Evolutionary conservation across 2,329 filamentous ascomycete genomes (phyloP), one percentile per base, ranked within the genome.

Genomic region (Claviceps sp.): DNA sequence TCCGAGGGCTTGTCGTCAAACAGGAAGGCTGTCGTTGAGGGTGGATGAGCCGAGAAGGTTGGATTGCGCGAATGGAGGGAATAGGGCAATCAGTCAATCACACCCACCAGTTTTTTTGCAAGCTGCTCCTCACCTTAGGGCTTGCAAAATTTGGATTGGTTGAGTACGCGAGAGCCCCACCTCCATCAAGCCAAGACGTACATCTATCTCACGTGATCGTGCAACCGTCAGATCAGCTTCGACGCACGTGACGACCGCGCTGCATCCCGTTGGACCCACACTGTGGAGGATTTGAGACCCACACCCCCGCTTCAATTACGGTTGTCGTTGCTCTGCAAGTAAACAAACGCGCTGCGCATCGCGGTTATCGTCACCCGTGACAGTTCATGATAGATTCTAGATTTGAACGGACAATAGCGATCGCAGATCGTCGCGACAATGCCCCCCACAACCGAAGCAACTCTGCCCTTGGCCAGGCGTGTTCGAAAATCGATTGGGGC

Each of bases 401-500:
- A 18, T 34, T 48, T 48, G 48, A 49, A 40, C 26, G 43, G 24
- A 49, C 54, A 57, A 61, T 60, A 53, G 59, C 53, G 55, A 58
- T 47, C 38, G 46, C 52, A 53, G 48, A 56, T 51, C 49, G 59
- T 54, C 44, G 58, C 43, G 50, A 60, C 54, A 13, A 70, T 70
- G 67, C 57, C 63, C 51, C 58, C 65, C 38, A 51, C 59, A 18
- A 57, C 57, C 45, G 65, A 70, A 69, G 64, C 71, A 53, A 78
- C 78, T n/a, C 57, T 80, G 53, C 77, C 78, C 43, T 68, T 77
- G 42, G 75, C 73, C 57, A 73, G 79, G 59, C 74, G 78, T 50
- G 68, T 78, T 60, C 81, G 86, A 63, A 87, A 86, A 65, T 90
- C 86, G n/a, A 80, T 87, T 55, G 83, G 81, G 18, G 65, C 65